Evolutionary conservation across 495 filamentous ascomycete genomes (phyloP), one percentile per base, ranked within the genome.

Genomic region (Neurospora sp.): DNA sequence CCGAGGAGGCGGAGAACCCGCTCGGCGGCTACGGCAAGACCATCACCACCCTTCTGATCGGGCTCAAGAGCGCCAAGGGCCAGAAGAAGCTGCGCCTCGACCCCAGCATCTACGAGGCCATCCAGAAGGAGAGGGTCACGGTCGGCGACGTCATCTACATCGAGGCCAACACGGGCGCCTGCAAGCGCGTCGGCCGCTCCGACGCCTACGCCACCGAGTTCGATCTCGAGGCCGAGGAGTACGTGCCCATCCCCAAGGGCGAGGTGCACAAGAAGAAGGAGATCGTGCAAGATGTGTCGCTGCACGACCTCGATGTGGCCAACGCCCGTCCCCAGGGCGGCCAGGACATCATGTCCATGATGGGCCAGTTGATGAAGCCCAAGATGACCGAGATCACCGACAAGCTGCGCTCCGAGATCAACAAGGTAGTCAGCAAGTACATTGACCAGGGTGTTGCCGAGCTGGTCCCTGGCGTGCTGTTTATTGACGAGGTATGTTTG

Each of bases 231-330:
- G 96, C 96, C 0, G 96, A 98, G 80, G 96, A 99, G 81, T 98
- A 98, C 81, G 96, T 98, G 70, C 96, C 96, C 5, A 96, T 99
- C 73, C 96, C 96, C 23, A 98, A 99, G 84, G 96, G 96, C 54
- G 96, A 99, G 77, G 96, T 99, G 46, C 96, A 98, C 84, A 99
- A 98, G 87, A 97, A 98, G 89, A 99, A 99, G 86, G 96, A 99
- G 84, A 95, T 98, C 72, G 96, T 99, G n/a, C 96, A 99, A 81
- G 96, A 98, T 79, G 96, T 99, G 72, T 97, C 94, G 40, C 86
- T 99, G 72, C 96, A 99, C 78, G 96, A 99, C 77, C 85, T 99
- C 69, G 96, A 99, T 80, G 93, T 97, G 75, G 96, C 96, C 75
- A 99, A 99, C 77, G 93, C 96, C 12, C 87, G 95, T 73, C 96